Conservation (phyloP, 2,329 filamentous ascomycete species). For the Fusarium falciforme region DNA sequence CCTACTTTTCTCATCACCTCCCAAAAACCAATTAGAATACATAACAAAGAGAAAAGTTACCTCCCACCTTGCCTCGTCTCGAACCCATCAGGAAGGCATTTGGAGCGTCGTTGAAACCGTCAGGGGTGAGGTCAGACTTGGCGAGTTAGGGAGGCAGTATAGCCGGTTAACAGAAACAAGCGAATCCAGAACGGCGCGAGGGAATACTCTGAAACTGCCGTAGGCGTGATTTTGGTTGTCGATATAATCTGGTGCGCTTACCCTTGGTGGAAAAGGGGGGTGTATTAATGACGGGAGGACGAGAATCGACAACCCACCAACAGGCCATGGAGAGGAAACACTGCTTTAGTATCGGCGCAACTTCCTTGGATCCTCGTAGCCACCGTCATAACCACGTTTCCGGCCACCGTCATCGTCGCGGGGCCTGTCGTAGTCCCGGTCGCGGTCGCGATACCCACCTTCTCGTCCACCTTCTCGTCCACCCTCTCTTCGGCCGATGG, state of each 20-base stretch:
- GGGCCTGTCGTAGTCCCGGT: constrained; percentile 65
- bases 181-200: background rate
- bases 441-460: constrained; percentile 64
- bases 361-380: constrained; percentile 82
- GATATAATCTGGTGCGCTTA: constrained; percentile 26
- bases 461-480: constrained; percentile 57
- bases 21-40: constrained; percentile 45
- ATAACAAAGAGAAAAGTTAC: constrained; percentile 39
- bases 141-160: constrained; percentile 13
- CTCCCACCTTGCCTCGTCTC: constrained; percentile 35
- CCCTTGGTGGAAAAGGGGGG: constrained; percentile 35
- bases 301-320: constrained; percentile 42
- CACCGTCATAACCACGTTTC: constrained; percentile 80
- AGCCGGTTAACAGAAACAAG: constrained; percentile 1
- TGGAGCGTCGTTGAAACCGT: background rate
- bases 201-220: background rate
- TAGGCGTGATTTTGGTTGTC: constrained; percentile 9
- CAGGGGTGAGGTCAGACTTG: constrained; percentile 7
- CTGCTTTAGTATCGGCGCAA: constrained; percentile 67
- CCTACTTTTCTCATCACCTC: constrained; percentile 24
- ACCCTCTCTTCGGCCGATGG: constrained; percentile 70
- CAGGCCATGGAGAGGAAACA: constrained; percentile 14
- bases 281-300: constrained; percentile 34
- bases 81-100: constrained; percentile 11
- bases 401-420: constrained; percentile 67